These are phyloP conservation scores for Canariomyces notabilis DNA, from an alignment of 2,329 filamentous ascomycete species.

Conservation along the genomic window DNA sequence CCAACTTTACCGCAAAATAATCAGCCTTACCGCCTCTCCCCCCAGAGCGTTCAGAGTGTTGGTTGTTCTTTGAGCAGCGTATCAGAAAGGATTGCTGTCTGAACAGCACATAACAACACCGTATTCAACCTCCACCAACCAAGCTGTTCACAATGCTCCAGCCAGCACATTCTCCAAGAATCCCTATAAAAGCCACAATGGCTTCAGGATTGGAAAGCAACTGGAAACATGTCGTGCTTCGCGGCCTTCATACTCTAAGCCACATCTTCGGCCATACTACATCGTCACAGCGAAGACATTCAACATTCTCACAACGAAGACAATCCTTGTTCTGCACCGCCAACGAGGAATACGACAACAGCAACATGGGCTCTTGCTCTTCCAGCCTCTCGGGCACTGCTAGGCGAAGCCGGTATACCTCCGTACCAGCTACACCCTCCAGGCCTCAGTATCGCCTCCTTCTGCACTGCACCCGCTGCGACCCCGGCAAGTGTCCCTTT, in stretches of 20 bases:
- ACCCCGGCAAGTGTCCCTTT: neutral
- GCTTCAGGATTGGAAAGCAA: slow-evolving; percentile 14
- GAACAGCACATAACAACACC: neutral
- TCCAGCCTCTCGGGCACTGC: too few relatives aligned
- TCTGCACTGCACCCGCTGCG: neutral
- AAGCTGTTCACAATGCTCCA: slow-evolving; percentile 1
- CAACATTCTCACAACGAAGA: neutral
- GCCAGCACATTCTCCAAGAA: neutral
- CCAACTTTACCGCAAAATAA: too few relatives aligned
- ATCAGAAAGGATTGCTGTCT: neutral
- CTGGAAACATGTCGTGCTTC: slow-evolving; percentile 14
- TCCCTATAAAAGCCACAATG: slow-evolving; percentile 18
- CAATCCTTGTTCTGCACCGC: too few relatives aligned
- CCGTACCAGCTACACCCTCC: neutral
- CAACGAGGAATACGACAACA: too few relatives aligned
- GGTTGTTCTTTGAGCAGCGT: neutral
- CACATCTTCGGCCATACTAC: slow-evolving; percentile 1
- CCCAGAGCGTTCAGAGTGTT: too few relatives aligned
- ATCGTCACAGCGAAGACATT: slow-evolving; percentile 1
- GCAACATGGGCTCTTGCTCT: too few relatives aligned
- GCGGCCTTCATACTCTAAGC: slow-evolving; percentile 8
- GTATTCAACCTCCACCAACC: slow-evolving; percentile 7
- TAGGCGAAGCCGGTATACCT: too few relatives aligned
- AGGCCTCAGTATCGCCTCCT: slow-evolving; percentile 2
- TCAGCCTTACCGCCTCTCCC: too few relatives aligned